Evolutionary conservation across 2,329 filamentous ascomycete genomes (phyloP), one percentile per base, ranked within the genome.

Genomic region (Pseudogymnoascus sp.): DNA sequence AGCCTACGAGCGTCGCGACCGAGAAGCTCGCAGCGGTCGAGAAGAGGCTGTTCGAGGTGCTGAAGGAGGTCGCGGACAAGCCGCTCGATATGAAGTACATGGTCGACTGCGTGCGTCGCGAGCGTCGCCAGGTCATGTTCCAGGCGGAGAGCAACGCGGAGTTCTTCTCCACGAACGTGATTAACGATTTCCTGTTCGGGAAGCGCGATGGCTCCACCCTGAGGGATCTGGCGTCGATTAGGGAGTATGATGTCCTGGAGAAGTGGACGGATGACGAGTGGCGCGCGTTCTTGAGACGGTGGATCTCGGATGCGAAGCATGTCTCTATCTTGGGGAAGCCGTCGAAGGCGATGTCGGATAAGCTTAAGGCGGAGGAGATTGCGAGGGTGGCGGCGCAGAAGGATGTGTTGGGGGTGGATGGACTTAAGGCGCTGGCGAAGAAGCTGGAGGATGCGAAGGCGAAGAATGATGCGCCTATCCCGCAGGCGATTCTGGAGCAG

Each of bases 141-240:
- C 85, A 89, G 46, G 90, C 91, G 0, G 95, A 99, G 75, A 87
- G 85, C 60, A 90, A 89, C 2, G 87, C 91, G 62, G 85, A 87
- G 21, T 91, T 92, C 67, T 96, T 93, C 75, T 88, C 91, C 0
- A 88, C 86, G 67, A 89, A 90, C 65, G 88, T 97, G 65, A 96
- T 97, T 70, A 89, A 88, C 12, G 93, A 97, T 72, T 96, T 96
- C 73, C 82, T 97, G 8, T 99, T 95, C 72, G 95, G 93, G 28
- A 86, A 87, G 60, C 84, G 91, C 34, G 89, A 96, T 73, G 96
- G 95, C 1, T 89, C 89, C 2, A 91, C 87, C 0, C 78, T 93
- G 63, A 81, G 78, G 56, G 81, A 87, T 23, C 75, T 93, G 37
- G 78, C 79, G 67, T 78, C 75, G 14, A 73, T 88, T 7, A 69